phyloP scores from a whole-genome alignment of 768 basidiomycete species.

The Tricholoma furcatifolium region DNA sequence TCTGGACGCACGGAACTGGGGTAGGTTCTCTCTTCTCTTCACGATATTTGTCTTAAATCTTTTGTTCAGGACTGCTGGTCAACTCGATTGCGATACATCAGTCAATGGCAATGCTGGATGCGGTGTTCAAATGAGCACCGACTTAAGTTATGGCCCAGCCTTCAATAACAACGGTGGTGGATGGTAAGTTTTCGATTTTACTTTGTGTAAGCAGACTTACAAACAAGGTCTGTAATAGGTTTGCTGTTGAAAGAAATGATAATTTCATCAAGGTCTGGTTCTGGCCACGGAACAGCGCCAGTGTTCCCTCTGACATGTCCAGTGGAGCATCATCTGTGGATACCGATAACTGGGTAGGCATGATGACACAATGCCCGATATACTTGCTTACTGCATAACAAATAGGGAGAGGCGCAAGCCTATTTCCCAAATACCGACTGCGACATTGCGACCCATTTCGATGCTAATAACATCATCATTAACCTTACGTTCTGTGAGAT shows the following conservation, averaged over 20 bases:
- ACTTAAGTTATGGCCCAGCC: slow-evolving; percentile 51
- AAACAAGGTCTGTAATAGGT: slow-evolving; percentile 33
- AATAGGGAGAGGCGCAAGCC: slow-evolving; percentile 54
- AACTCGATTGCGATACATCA: slow-evolving; percentile 39
- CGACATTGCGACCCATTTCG: slow-evolving; percentile 56
- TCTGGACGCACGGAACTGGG: slow-evolving; percentile 40
- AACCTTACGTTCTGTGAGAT: slow-evolving; percentile 45
- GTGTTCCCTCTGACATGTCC: slow-evolving; percentile 47
- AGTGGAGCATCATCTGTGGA: slow-evolving; percentile 38
- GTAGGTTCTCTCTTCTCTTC: slow-evolving; percentile 23
- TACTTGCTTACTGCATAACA: not conserved
- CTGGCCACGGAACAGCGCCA: slow-evolving; percentile 55
- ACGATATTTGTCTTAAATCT: not conserved
- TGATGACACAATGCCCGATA: not conserved
- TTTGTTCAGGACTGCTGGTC: slow-evolving; percentile 22
- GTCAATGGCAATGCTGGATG: slow-evolving; percentile 46
- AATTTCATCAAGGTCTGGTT: slow-evolving; percentile 68
- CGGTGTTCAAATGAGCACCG: slow-evolving; percentile 34
- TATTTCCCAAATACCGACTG: slow-evolving; percentile 60
- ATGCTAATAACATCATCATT: slow-evolving; percentile 62
- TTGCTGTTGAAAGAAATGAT: slow-evolving; percentile 59
- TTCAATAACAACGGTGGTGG: slow-evolving; percentile 63
- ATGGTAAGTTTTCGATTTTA: slow-evolving; percentile 36
- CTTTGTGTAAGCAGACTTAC: not conserved
- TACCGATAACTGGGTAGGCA: slow-evolving; percentile 54